Evolutionary conservation across 2,329 filamentous ascomycete species (phyloP).

Genomic region (Colletotrichum godetiae): DNA sequence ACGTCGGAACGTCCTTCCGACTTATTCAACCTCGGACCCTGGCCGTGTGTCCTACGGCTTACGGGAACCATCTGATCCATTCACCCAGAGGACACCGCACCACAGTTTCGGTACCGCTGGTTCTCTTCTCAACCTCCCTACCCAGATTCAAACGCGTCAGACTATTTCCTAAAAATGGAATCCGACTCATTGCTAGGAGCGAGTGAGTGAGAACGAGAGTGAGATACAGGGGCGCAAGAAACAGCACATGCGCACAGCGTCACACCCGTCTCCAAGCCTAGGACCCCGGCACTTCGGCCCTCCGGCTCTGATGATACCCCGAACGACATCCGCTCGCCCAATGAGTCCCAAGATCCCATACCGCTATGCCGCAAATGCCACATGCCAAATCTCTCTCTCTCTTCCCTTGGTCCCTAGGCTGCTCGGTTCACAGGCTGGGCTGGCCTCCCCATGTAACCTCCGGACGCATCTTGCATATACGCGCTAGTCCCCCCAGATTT

Average conservation of each 20-base stretch:
- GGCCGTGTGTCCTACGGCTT: too few species aligned
- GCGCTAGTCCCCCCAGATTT: constrained; percentile 21
- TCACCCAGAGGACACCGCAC: neutral
- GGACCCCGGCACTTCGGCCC: neutral
- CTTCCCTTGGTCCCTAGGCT: neutral
- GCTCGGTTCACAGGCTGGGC: neutral
- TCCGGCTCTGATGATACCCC: neutral
- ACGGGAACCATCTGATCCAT: neutral
- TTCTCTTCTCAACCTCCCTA: neutral
- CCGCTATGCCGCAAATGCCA: neutral
- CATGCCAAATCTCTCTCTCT: neutral
- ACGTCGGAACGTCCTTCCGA: neutral
- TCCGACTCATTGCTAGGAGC: neutral
- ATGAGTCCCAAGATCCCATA: neutral
- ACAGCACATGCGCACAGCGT: neutral
- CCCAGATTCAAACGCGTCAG: neutral
- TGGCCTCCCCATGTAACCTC: constrained; percentile 22
- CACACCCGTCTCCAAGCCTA: too few species aligned
- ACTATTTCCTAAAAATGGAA: neutral
- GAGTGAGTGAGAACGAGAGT: too few species aligned
- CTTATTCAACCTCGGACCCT: neutral
- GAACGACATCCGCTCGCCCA: neutral
- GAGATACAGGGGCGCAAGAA: neutral
- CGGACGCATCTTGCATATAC: constrained; percentile 31
- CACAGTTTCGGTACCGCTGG: neutral